These are phyloP conservation scores for Dactylellina leptospora DNA, from an alignment of 2,329 filamentous ascomycete species.

Conservation along the genomic window DNA sequence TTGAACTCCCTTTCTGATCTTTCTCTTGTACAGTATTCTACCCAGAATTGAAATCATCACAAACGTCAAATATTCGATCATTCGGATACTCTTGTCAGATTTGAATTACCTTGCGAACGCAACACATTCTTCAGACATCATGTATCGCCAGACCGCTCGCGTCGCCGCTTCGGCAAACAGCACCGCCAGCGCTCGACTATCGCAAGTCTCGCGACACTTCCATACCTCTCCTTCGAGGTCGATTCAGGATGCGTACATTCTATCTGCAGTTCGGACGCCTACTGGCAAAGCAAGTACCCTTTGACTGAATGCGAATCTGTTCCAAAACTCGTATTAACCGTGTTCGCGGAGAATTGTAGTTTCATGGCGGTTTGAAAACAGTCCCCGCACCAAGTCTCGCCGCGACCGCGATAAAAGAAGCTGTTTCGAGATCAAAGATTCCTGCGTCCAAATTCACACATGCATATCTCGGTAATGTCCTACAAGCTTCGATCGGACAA, in stretches of 20 bases:
- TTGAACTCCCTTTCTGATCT: neutral
- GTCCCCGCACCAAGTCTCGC: conserved; percentile 88
- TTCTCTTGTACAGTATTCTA: neutral
- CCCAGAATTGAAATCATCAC: neutral
- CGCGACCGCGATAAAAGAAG: conserved; percentile 89
- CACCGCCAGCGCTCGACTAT: conserved; percentile 60
- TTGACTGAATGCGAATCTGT: no score
- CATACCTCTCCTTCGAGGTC: conserved; percentile 64
- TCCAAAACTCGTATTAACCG: no score
- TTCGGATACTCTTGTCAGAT: no score
- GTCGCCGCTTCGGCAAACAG: conserved; percentile 31
- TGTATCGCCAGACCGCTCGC: conserved; percentile 49
- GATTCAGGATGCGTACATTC: conserved; percentile 90
- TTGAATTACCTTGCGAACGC: no score
- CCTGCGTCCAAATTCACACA: conserved; percentile 83
- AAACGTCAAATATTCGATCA: no score
- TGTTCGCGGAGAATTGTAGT: conserved; percentile 68
- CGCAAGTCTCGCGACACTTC: conserved; percentile 65
- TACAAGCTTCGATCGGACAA: conserved; percentile 84
- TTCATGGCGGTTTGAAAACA: conserved; percentile 88
- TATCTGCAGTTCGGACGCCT: conserved; percentile 88
- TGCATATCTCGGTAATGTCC: conserved; percentile 97
- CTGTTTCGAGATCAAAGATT: conserved; percentile 83
- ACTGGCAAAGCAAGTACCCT: conserved; percentile 80
- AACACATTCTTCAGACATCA: conserved; percentile 19